Percentiles rank a stretch among this genome's conserved stretches.
These are phyloP conservation scores for Actinomortierella ambigua DNA, from an alignment of 371 early-diverging fungal species.

Conservation along the genomic window DNA sequence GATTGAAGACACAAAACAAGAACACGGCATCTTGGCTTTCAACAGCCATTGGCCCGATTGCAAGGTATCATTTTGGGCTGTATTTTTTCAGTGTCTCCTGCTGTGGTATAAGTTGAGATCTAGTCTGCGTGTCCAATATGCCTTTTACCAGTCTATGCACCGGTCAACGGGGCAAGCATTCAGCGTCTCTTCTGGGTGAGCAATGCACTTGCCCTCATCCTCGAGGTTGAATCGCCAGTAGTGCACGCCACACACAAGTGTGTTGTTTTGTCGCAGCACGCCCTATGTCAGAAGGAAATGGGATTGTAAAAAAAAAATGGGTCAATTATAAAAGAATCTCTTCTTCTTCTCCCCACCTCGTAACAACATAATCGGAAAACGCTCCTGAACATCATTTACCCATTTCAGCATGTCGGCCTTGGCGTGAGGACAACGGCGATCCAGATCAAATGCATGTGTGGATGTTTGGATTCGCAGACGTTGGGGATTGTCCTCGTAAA, in stretches of 20 bases:
- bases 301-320: neutral
- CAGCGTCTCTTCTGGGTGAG: slow-evolving; percentile 43
- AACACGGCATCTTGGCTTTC: no score
- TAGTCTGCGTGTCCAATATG: no score
- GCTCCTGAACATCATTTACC: slow-evolving; percentile 16
- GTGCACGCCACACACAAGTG: slow-evolving; percentile 42
- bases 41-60: no score
- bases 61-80: no score
- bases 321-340: neutral
- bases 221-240: slow-evolving; percentile 45
- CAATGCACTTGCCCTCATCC: slow-evolving; percentile 43
- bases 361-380: neutral
- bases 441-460: slow-evolving; percentile 36
- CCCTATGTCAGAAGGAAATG: slow-evolving; percentile 13
- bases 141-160: slow-evolving; percentile 40
- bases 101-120: no score
- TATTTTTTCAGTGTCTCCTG: no score
- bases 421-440: slow-evolving; percentile 45
- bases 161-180: slow-evolving; percentile 44
- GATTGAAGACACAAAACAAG: no score
- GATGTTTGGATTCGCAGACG: slow-evolving; percentile 38
- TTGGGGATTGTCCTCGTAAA: slow-evolving; percentile 24
- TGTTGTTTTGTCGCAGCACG: slow-evolving; percentile 28
- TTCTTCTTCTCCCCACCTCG: neutral
- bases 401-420: slow-evolving; percentile 44